A percentile compares a stretch with the other conserved stretches of the same genome.
phyloP scores from a whole-genome alignment of 1,284 basidiomycete genomes.

The Athelia sp. region DNA sequence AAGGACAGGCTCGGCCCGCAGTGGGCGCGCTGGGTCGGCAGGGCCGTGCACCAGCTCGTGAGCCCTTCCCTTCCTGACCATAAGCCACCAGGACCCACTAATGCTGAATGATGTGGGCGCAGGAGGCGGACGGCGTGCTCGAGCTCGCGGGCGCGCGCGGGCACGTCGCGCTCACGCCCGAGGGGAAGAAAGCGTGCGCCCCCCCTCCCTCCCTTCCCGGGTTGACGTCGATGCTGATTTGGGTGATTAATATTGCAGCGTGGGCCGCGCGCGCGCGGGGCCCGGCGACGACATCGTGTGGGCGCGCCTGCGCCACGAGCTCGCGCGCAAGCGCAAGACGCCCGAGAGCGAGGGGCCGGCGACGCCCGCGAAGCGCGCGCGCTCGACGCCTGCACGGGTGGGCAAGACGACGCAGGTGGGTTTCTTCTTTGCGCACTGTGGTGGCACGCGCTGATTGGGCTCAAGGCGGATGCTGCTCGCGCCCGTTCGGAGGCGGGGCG shows the following conservation, averaged over 20 bases:
- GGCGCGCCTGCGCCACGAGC: too few relatives aligned
- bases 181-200: constrained; percentile 38
- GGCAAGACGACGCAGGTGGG: too few relatives aligned
- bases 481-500: too few relatives aligned
- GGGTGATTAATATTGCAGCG: constrained; percentile 27
- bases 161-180: constrained; percentile 33
- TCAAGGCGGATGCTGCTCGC: too few relatives aligned
- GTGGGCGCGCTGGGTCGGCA: constrained; percentile 45
- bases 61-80: constrained; percentile 13
- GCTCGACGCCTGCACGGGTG: too few relatives aligned
- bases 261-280: constrained; percentile 26
- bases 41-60: constrained; percentile 43
- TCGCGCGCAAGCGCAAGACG: too few relatives aligned
- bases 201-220: neutral
- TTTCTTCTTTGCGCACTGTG: too few relatives aligned
- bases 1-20: constrained; percentile 43
- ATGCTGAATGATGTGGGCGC: neutral
- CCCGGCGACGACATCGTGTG: constrained; percentile 31
- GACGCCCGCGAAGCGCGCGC: too few relatives aligned
- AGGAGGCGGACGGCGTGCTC: constrained; percentile 43
- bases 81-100: too few relatives aligned
- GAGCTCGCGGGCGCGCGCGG: constrained; percentile 25
- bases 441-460: too few relatives aligned
- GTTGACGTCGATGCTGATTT: constrained; percentile 9
- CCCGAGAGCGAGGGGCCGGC: too few relatives aligned